A percentile compares a stretch with the other conserved stretches of the same genome.
Evolutionary conservation across 2,329 filamentous ascomycete genomes (phyloP).

Genomic region (Monosporascus sp.): DNA sequence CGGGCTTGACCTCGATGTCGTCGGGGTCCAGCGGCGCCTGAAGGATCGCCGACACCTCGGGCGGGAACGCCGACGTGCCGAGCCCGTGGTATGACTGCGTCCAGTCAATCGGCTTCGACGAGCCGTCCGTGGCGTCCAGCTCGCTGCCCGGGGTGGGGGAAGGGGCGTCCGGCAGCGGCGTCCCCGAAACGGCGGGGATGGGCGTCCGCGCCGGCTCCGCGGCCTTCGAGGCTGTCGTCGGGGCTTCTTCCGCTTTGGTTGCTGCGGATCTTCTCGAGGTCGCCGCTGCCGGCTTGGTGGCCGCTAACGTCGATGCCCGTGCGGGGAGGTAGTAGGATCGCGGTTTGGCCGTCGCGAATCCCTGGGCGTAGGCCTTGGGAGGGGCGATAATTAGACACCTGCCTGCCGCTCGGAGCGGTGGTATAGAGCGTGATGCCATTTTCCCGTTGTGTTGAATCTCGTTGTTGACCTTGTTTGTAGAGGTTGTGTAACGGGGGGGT

Average conservation of each 20-base stretch:
- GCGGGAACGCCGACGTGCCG: slow-evolving; percentile 62
- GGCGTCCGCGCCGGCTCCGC: slow-evolving; percentile 11
- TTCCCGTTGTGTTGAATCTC: slow-evolving; percentile 1
- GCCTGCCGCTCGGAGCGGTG: slow-evolving; percentile 15
- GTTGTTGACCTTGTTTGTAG: background rate
- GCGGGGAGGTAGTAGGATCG: slow-evolving; percentile 10
- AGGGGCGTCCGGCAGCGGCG: slow-evolving; percentile 24
- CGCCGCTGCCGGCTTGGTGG: background rate
- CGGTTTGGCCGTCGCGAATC: slow-evolving; percentile 9
- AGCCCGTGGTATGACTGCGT: slow-evolving; percentile 78
- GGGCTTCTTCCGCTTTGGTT: background rate
- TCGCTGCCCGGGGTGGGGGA: background rate
- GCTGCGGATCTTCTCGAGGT: slow-evolving; percentile 10
- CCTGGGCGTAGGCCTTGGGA: background rate
- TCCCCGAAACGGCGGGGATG: slow-evolving; percentile 22
- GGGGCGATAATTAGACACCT: slow-evolving; percentile 2
- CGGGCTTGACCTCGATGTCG: slow-evolving; percentile 95
- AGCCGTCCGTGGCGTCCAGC: background rate
- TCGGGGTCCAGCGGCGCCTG: slow-evolving; percentile 60
- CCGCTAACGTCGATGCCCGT: slow-evolving; percentile 4
- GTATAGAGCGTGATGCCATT: slow-evolving; percentile 19
- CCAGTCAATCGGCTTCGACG: slow-evolving; percentile 60
- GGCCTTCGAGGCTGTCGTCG: slow-evolving; percentile 8
- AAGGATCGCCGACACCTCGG: slow-evolving; percentile 64
- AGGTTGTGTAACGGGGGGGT: background rate